phyloP scores from a whole-genome alignment of 352 stramenopile genomes.

The Blastocystis sp. region DNA sequence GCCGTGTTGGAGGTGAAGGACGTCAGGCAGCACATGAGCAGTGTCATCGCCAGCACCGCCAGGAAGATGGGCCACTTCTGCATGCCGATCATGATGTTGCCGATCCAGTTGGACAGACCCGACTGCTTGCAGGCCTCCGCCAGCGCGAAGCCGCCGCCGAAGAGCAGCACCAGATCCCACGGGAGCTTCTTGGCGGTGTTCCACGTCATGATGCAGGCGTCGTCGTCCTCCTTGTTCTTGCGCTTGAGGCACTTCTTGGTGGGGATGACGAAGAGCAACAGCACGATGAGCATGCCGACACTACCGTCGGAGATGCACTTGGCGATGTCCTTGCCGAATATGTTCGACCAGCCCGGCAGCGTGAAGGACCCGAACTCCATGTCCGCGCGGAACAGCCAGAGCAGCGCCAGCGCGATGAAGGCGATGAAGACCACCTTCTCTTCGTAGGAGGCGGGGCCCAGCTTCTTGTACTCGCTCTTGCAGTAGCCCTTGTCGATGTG shows the following conservation, averaged over 20 bases:
- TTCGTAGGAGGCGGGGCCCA: slow-evolving; percentile 59
- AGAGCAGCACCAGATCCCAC: slow-evolving; percentile 61
- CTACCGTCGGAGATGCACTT: slow-evolving; percentile 36
- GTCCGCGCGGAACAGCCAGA: slow-evolving; percentile 50
- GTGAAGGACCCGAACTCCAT: slow-evolving; percentile 11
- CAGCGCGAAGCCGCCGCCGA: slow-evolving; percentile 62
- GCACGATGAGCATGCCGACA: slow-evolving; percentile 32
- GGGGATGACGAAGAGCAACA: slow-evolving; percentile 44
- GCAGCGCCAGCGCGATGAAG: slow-evolving; percentile 36
- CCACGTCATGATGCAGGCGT: slow-evolving; percentile 49
- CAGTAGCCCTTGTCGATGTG: slow-evolving; percentile 36
- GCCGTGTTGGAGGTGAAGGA: slow-evolving; percentile 65
- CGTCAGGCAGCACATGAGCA: slow-evolving; percentile 26
- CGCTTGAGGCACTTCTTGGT: slow-evolving; percentile 18
- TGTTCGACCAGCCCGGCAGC: slow-evolving; percentile 28
- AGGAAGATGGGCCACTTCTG: slow-evolving; percentile 12
- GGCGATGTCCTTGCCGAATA: slow-evolving; percentile 20
- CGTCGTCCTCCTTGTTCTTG: neutral
- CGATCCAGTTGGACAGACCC: slow-evolving; percentile 47
- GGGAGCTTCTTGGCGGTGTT: slow-evolving; percentile 57
- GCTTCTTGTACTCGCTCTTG: slow-evolving; percentile 37
- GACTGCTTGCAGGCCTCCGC: slow-evolving; percentile 36
- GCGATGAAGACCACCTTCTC: slow-evolving; percentile 37
- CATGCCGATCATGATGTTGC: slow-evolving; percentile 25
- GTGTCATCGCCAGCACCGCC: neutral